These are phyloP conservation scores for Amanita thiersii DNA, from an alignment of 768 basidiomycete species.

Conservation along the genomic window DNA sequence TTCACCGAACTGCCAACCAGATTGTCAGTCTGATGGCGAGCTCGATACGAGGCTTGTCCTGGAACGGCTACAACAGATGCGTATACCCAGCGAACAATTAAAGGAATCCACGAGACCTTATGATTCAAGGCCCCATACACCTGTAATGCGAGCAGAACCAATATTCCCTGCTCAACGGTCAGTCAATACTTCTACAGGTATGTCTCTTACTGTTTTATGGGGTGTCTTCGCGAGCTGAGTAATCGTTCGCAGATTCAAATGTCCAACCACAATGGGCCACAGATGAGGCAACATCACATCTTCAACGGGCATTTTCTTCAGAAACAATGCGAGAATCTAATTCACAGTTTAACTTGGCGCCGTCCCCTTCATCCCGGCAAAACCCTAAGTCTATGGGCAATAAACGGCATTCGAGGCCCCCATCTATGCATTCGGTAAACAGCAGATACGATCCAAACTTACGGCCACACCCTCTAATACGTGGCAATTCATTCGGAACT, in stretches of 20 bases:
- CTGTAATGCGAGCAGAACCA: neutral
- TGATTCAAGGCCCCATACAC: neutral
- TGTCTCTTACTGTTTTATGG: too few species aligned
- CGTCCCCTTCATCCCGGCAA: conserved; percentile 16
- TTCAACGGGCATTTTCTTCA: conserved; percentile 1
- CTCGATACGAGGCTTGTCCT: conserved; percentile 4
- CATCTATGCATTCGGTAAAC: conserved; percentile 53
- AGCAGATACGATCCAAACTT: conserved; percentile 27
- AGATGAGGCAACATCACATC: neutral
- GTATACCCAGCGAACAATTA: neutral
- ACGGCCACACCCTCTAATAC: conserved; percentile 72
- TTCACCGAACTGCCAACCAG: conserved; percentile 42
- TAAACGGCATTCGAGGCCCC: conserved; percentile 46
- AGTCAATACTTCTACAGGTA: neutral
- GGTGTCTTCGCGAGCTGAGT: neutral
- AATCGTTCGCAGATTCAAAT: neutral
- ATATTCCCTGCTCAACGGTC: neutral
- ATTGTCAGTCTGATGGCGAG: conserved; percentile 33
- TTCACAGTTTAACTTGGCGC: neutral
- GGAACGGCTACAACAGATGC: conserved; percentile 3
- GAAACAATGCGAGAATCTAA: conserved; percentile 2
- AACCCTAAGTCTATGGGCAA: conserved; percentile 26
- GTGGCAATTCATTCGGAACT: conserved; percentile 60
- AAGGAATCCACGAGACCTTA: neutral
- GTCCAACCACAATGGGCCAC: too few species aligned